Conservation (phyloP, 805 yeast species). For the Barnettozyma populi region DNA sequence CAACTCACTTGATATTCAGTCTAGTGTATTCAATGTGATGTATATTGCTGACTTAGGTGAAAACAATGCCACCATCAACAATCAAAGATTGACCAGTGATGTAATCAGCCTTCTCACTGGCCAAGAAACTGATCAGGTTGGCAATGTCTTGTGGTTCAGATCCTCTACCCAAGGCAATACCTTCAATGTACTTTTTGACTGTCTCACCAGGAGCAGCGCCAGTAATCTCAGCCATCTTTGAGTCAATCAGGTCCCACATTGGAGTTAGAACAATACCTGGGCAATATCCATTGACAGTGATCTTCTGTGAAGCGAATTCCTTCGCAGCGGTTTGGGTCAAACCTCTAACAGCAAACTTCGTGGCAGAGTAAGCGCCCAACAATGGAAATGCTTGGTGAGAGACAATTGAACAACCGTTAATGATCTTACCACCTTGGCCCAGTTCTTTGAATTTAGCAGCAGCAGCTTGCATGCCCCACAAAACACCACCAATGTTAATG, state of each 20-base stretch:
- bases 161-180: constrained; percentile 31
- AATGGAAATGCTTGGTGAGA: constrained; percentile 29
- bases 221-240: constrained; percentile 20
- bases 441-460: constrained; percentile 24
- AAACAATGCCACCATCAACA: constrained; percentile 35
- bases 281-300: constrained; percentile 34
- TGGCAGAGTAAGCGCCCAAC: constrained; percentile 29
- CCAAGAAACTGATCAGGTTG: constrained; percentile 30
- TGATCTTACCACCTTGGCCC: constrained; percentile 32
- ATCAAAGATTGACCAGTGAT: constrained; percentile 31
- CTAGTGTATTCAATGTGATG: neutral
- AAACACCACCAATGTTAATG: constrained; percentile 29
- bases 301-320: constrained; percentile 31
- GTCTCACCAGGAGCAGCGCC: constrained; percentile 27
- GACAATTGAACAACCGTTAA: constrained; percentile 34
- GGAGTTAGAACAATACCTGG: constrained; percentile 37
- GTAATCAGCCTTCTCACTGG: constrained; percentile 31
- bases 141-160: constrained; percentile 34
- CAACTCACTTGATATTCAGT: neutral
- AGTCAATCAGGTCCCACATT: constrained; percentile 30
- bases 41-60: neutral
- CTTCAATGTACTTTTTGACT: constrained; percentile 21
- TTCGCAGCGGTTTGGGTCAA: constrained; percentile 34
- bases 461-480: constrained; percentile 33
- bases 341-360: constrained; percentile 34